Evolutionary conservation across 257 asterid genomes (phyloP), one percentile per base, ranked within the genome.

Genomic region (Cordia subcordata): DNA sequence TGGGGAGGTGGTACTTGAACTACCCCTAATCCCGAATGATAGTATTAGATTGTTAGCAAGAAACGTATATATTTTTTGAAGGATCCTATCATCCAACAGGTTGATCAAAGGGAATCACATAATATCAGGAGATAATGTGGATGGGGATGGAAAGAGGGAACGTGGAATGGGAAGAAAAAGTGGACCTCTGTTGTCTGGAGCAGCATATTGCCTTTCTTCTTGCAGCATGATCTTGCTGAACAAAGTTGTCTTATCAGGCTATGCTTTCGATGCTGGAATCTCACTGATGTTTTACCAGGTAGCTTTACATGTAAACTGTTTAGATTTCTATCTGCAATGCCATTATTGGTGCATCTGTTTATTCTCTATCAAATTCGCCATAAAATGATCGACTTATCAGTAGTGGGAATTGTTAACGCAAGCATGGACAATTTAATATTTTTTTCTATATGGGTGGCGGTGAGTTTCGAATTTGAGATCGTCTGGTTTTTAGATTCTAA

Each of bases 251-350:
- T 72, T 79, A 5, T 75, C 84, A 60, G 63, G 75, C 67, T 79
- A 72, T 63, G 68, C 67, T 0, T 79, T 79, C 73, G 72, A 67
- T 66, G 84, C 79, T 58, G 84, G 81, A 60, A 51, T 75, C 27
- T 75, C 84, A n/a, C 65, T 79, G 58, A 75, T 79, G 81, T 69
- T 79, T 44, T 79, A 79, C 57, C 84, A 79, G 81, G 84, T 79
- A 69, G 49, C 58, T 42, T n/a, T 47, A 13, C 10, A 19, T 44
- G 42, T 42, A 2, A 17, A 17, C 3, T 40, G 13, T 5, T 47
- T 44, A 12, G 19, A 16, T 58, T 60, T 60, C 27, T 49, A 18
- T 27, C 35, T 6, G 35, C 6, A 6, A 6, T 27, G 35, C 35
- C 35, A 27, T 27, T 27, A 27, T 27, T 1, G 35, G 35, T 27